Evolutionary conservation across 768 basidiomycete genomes (phyloP).

Genomic region (Mycena venus): DNA sequence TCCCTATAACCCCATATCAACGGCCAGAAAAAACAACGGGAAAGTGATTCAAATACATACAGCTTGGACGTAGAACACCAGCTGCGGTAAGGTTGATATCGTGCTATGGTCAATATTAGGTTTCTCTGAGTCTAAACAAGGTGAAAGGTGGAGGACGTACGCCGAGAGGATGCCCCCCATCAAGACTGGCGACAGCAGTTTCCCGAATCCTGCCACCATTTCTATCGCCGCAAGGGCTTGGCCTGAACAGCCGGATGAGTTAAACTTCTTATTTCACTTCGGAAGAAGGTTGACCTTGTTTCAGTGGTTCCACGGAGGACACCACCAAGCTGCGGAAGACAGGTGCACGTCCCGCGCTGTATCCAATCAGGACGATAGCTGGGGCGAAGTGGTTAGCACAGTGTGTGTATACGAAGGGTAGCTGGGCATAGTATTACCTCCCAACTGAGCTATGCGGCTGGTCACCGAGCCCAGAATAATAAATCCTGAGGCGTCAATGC

Average conservation of each 20-base stretch:
- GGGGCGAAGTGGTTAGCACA: background rate
- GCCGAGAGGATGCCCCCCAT: constrained; percentile 26
- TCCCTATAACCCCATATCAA: background rate
- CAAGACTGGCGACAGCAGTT: constrained; percentile 19
- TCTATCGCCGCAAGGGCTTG: constrained; percentile 27
- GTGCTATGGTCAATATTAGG: no score
- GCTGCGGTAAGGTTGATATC: constrained; percentile 19
- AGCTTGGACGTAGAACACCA: constrained; percentile 28
- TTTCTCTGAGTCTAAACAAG: no score
- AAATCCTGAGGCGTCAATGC: constrained; percentile 8
- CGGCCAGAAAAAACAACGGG: background rate
- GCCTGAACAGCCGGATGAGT: background rate
- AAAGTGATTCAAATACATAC: background rate
- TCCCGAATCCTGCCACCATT: constrained; percentile 25
- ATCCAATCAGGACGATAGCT: constrained; percentile 24
- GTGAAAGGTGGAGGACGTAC: background rate
- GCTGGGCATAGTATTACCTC: background rate
- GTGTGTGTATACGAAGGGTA: background rate
- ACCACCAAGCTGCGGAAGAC: constrained; percentile 24
- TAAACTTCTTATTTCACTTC: background rate
- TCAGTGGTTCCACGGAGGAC: constrained; percentile 9
- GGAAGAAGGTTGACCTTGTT: background rate
- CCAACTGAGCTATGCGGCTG: constrained; percentile 10
- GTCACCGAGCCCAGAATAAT: constrained; percentile 7
- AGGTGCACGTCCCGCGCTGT: constrained; percentile 20